phyloP scores from a whole-genome alignment of 176 grass and related monocot species.

The Oropetium thomaeum region DNA sequence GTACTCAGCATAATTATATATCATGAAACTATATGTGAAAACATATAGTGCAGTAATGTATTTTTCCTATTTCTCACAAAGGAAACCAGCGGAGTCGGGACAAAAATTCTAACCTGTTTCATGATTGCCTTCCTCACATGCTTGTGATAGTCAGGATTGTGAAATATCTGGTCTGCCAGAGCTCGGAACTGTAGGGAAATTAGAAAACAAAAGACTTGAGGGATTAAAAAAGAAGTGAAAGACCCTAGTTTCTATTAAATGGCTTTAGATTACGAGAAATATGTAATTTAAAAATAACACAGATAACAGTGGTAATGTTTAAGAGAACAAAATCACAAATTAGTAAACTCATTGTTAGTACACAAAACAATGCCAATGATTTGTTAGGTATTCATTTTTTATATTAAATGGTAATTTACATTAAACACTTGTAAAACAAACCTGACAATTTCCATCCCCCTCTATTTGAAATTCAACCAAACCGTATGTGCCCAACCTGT shows the following conservation, averaged over 20 bases:
- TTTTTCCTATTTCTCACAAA: conserved; percentile 3
- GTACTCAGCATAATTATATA: conserved; percentile 15
- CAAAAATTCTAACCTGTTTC: conserved; percentile 58
- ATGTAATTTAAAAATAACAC: neutral
- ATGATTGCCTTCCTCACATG: conserved; percentile 74
- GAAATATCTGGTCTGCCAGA: conserved; percentile 93
- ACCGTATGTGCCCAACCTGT: conserved; percentile 76
- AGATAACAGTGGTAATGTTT: neutral
- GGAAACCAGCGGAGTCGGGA: neutral
- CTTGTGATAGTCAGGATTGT: conserved; percentile 91
- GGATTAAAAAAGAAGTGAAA: neutral
- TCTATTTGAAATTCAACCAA: conserved; percentile 91
- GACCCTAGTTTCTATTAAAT: neutral
- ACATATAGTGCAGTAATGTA: neutral
- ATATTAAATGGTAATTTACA: neutral
- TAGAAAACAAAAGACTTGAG: conserved; percentile 3
- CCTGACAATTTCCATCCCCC: conserved; percentile 98
- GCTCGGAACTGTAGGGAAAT: conserved; percentile 77
- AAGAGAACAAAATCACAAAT: neutral
- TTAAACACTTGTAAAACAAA: conserved; percentile 23
- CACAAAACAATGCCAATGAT: too few relatives aligned
- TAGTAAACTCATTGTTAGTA: neutral
- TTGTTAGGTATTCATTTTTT: too few relatives aligned
- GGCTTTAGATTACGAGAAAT: neutral
- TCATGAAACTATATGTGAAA: conserved; percentile 1